Evolutionary conservation across 2,329 filamentous ascomycete species (phyloP).

Genomic region (Mycosphaerella arachidis): DNA sequence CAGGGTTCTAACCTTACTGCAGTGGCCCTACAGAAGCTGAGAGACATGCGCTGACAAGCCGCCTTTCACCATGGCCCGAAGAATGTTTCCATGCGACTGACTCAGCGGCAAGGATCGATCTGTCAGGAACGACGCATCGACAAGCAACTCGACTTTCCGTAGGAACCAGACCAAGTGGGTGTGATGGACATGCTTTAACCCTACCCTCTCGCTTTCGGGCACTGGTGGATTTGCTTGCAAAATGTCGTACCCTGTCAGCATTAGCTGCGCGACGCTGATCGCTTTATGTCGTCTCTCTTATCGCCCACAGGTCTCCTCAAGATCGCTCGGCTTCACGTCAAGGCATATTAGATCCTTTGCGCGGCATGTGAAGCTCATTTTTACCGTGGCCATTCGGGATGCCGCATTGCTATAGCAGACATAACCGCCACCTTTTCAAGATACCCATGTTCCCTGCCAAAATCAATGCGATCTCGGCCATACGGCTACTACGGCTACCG

Average conservation of each 20-base stretch:
- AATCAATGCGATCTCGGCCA: not conserved
- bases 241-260: no score
- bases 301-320: no score
- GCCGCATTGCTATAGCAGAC: not conserved
- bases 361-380: no score
- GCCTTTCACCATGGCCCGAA: not conserved
- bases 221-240: no score
- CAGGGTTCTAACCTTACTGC: not conserved
- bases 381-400: not conserved
- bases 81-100: not conserved
- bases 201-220: no score
- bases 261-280: no score
- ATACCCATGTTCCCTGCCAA: not conserved
- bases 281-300: no score
- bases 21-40: not conserved
- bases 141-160: no score
- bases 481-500: not conserved
- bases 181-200: no score
- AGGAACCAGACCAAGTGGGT: no score
- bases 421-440: not conserved
- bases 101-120: not conserved
- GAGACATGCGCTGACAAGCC: not conserved
- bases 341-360: no score
- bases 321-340: no score
- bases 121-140: not conserved